Evolutionary conservation across 78 protist species (phyloP).

Genomic region (Thecamonas trahens): DNA sequence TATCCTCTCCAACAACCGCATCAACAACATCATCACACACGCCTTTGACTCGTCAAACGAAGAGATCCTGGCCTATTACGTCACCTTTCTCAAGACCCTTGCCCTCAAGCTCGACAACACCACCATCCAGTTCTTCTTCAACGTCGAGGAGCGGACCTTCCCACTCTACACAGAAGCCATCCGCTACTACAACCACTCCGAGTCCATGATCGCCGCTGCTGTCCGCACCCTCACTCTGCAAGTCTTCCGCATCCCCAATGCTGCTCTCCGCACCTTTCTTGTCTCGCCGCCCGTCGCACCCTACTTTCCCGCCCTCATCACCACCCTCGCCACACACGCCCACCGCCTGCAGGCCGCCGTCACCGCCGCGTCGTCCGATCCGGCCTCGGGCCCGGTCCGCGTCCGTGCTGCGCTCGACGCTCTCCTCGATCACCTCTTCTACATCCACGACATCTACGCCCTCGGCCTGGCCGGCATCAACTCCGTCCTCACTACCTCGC

Average conservation of each 20-base stretch:
- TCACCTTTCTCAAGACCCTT: constrained; percentile 78
- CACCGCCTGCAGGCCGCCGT: constrained; percentile 17
- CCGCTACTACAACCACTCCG: constrained; percentile 79
- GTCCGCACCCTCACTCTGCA: constrained; percentile 80
- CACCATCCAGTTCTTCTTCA: constrained; percentile 75
- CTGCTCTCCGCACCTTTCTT: constrained; percentile 43
- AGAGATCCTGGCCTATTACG: constrained; percentile 76
- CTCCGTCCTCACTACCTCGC: not conserved
- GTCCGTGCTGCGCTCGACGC: not conserved
- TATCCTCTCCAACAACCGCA: constrained; percentile 70
- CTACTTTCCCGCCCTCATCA: constrained; percentile 68
- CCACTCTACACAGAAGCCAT: constrained; percentile 88
- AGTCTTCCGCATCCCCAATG: constrained; percentile 60
- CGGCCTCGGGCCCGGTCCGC: no score
- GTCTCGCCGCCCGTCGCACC: constrained; percentile 57
- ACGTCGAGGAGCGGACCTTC: constrained; percentile 60
- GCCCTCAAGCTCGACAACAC: constrained; percentile 58
- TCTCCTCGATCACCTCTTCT: constrained; percentile 7
- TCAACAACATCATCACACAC: constrained; percentile 69
- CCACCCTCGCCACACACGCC: constrained; percentile 57
- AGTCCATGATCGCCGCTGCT: constrained; percentile 80
- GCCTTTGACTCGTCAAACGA: constrained; percentile 71
- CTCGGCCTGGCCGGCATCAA: not conserved
- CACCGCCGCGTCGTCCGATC: not conserved
- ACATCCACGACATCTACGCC: constrained; percentile 11